phyloP scores from a whole-genome alignment of 1,284 basidiomycete species.

The Ustilago vetiveriae region DNA sequence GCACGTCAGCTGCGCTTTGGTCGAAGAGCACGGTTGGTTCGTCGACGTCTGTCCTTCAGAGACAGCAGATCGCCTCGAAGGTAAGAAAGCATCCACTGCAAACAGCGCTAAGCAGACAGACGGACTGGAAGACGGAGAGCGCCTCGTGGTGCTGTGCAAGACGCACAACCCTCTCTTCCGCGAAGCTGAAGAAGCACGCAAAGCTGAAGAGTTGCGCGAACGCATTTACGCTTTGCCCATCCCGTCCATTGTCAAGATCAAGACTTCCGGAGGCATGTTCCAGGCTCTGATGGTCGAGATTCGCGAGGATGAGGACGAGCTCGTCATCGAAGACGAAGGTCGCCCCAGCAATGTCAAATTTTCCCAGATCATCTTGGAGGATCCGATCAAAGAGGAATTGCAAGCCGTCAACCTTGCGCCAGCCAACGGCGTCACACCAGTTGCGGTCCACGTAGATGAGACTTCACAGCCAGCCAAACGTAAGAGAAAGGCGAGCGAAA shows the following conservation, averaged over 20 bases:
- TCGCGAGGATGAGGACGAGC: constrained; percentile 37
- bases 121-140: constrained; percentile 40
- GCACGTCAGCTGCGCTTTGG: constrained; percentile 85
- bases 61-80: constrained; percentile 59
- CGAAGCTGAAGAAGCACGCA: constrained; percentile 46
- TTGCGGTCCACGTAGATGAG: neutral
- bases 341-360: constrained; percentile 43
- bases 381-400: constrained; percentile 20
- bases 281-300: constrained; percentile 44
- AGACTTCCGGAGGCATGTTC: constrained; percentile 50
- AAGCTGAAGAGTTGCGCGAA: constrained; percentile 43
- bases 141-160: constrained; percentile 62
- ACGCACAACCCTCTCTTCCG: constrained; percentile 61
- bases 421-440: neutral
- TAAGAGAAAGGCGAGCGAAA: constrained; percentile 31
- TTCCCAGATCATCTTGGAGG: constrained; percentile 36
- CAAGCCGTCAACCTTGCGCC: neutral
- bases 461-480: constrained; percentile 20
- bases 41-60: constrained; percentile 50
- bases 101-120: constrained; percentile 3
- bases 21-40: constrained; percentile 61
- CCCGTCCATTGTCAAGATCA: constrained; percentile 44
- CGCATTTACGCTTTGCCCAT: constrained; percentile 31
- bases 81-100: constrained; percentile 23
- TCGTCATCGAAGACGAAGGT: constrained; percentile 49